Conservation (phyloP, 2,329 filamentous ascomycete species). For the Trichophyton verrucosum region DNA sequence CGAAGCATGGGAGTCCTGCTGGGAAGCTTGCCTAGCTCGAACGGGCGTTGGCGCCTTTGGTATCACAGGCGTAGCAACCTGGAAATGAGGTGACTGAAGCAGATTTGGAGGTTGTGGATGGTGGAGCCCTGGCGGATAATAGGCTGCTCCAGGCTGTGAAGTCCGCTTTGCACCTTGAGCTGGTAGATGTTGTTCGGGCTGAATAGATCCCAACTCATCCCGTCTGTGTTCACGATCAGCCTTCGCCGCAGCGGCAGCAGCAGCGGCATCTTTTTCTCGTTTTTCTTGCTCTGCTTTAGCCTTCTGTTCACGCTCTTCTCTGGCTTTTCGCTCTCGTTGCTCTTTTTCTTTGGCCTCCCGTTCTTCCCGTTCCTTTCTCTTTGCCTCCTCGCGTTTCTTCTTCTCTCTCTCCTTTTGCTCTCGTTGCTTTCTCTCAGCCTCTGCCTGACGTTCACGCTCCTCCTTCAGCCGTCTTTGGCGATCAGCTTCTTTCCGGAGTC, state of each 20-base stretch:
- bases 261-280: slow-evolving; percentile 31
- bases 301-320: slow-evolving; percentile 50
- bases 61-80: slow-evolving; percentile 65
- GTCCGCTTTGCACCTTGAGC: slow-evolving; percentile 38
- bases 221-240: slow-evolving; percentile 39
- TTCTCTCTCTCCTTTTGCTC: slow-evolving; percentile 72
- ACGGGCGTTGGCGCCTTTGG: slow-evolving; percentile 73
- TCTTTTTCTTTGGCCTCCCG: slow-evolving; percentile 56
- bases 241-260: slow-evolving; percentile 29
- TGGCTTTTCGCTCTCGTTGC: slow-evolving; percentile 54
- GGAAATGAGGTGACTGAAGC: slow-evolving; percentile 65
- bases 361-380: slow-evolving; percentile 63
- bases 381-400: slow-evolving; percentile 56
- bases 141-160: slow-evolving; percentile 43
- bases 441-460: slow-evolving; percentile 72
- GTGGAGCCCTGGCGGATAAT: slow-evolving; percentile 42
- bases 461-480: slow-evolving; percentile 67
- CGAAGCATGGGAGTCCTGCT: slow-evolving; percentile 59
- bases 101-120: slow-evolving; percentile 41
- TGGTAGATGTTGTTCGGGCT: slow-evolving; percentile 14
- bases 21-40: slow-evolving; percentile 62
- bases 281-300: slow-evolving; percentile 35
- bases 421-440: slow-evolving; percentile 69
- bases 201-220: slow-evolving; percentile 19
- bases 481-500: slow-evolving; percentile 71